phyloP scores from a whole-genome alignment of 768 basidiomycete genomes.

The Gloeophyllum trabeum region DNA sequence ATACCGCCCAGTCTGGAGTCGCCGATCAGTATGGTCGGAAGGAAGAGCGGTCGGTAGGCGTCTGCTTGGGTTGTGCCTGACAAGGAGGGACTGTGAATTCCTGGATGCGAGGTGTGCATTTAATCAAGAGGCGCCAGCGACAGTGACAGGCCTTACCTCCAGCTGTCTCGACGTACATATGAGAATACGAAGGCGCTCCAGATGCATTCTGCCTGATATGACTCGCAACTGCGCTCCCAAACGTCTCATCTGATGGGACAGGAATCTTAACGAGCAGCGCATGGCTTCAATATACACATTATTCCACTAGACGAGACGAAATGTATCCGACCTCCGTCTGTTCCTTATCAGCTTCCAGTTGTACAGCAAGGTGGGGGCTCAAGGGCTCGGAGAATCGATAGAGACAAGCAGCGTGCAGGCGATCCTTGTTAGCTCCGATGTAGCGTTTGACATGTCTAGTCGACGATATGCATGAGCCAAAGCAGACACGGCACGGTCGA shows the following conservation, averaged over 20 bases:
- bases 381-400: conserved; percentile 84
- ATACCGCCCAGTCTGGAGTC: conserved; percentile 91
- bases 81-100: conserved; percentile 84
- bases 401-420: conserved; percentile 57
- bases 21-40: conserved; percentile 82
- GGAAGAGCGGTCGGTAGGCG: conserved; percentile 73
- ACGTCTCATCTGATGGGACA: conserved; percentile 52
- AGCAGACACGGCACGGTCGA: neutral
- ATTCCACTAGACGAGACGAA: conserved; percentile 2
- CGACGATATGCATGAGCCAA: conserved; percentile 1
- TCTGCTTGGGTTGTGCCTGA: conserved; percentile 80
- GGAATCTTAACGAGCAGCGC: conserved; percentile 12
- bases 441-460: conserved; percentile 57
- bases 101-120: conserved; percentile 24
- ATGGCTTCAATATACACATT: conserved; percentile 2
- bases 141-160: conserved; percentile 57
- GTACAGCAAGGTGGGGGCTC: conserved; percentile 84
- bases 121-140: neutral
- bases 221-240: conserved; percentile 51
- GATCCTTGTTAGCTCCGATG: conserved; percentile 25
- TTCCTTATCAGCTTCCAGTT: conserved; percentile 26
- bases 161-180: conserved; percentile 88
- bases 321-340: conserved; percentile 17
- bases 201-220: conserved; percentile 48
- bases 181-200: conserved; percentile 19